Evolutionary conservation across 179 eudicot genomes (phyloP).

Genomic region (Camellia oleifera): DNA sequence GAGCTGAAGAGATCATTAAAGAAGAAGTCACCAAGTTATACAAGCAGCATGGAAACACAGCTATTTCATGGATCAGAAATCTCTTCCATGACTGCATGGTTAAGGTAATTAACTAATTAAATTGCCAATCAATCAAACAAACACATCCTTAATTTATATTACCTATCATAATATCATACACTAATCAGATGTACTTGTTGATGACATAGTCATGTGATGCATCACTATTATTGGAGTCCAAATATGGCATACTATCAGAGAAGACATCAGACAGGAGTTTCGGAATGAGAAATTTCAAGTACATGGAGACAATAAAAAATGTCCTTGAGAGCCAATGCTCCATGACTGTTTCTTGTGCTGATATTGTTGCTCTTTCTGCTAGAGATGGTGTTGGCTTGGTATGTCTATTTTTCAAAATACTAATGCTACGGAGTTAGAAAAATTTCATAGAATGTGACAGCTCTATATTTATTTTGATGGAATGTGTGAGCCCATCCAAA

Average conservation of each 20-base stretch:
- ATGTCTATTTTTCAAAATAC: background rate
- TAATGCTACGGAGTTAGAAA: too few relatives aligned
- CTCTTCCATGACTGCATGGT: slow-evolving; percentile 87
- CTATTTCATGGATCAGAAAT: slow-evolving; percentile 78
- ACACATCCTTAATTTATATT: background rate
- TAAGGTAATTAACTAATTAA: slow-evolving; percentile 31
- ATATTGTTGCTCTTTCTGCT: slow-evolving; percentile 69
- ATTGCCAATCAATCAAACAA: background rate
- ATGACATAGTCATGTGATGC: slow-evolving; percentile 70
- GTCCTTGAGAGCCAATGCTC: slow-evolving; percentile 72
- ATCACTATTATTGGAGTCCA: slow-evolving; percentile 50
- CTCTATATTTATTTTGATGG: too few relatives aligned
- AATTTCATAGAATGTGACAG: too few relatives aligned
- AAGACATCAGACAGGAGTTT: slow-evolving; percentile 38
- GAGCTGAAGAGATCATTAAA: slow-evolving; percentile 59
- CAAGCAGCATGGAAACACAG: slow-evolving; percentile 70
- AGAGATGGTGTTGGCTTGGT: slow-evolving; percentile 57
- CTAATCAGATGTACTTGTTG: background rate
- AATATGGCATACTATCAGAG: slow-evolving; percentile 38
- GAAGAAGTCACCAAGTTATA: slow-evolving; percentile 54
- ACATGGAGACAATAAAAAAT: slow-evolving; percentile 51
- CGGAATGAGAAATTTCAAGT: slow-evolving; percentile 84
- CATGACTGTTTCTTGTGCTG: slow-evolving; percentile 70
- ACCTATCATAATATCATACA: background rate
- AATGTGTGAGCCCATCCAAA: too few relatives aligned